Conservation (phyloP, 2,329 filamentous ascomycete species). For the Coniochaeta sp. region DNA sequence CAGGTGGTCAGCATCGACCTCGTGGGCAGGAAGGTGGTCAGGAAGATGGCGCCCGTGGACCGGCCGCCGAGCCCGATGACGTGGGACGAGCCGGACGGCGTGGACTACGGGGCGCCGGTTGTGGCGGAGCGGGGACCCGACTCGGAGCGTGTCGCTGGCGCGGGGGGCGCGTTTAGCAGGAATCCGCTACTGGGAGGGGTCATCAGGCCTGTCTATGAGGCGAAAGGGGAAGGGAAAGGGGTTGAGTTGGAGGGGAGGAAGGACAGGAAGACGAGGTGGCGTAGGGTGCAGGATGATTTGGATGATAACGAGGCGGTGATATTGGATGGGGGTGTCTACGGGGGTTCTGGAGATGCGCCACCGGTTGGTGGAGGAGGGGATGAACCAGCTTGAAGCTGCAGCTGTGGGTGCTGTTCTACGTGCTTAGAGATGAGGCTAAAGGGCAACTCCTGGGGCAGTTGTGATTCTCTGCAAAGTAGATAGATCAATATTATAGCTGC, state of each 20-base stretch:
- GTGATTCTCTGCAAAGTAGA: no score
- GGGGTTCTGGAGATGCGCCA: conserved; percentile 19
- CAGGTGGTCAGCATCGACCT: conserved; percentile 83
- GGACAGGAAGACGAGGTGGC: conserved; percentile 40
- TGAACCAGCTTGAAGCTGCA: conserved; percentile 23
- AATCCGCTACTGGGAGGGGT: conserved; percentile 61
- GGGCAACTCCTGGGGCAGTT: no score
- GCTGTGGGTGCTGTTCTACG: not conserved
- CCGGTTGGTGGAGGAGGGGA: conserved; percentile 15
- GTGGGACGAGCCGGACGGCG: conserved; percentile 24
- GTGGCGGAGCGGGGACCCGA: conserved; percentile 15
- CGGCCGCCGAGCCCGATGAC: conserved; percentile 46
- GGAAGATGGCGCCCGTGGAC: conserved; percentile 59
- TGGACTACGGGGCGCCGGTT: conserved; percentile 15
- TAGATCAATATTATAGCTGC: no score
- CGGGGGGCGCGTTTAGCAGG: conserved; percentile 56
- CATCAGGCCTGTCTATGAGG: conserved; percentile 56
- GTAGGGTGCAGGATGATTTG: conserved; percentile 53
- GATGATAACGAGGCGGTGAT: conserved; percentile 53
- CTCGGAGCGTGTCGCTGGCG: conserved; percentile 22
- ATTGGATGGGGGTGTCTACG: conserved; percentile 47
- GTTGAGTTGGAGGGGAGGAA: conserved; percentile 32
- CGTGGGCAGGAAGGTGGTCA: conserved; percentile 68
- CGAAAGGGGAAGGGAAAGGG: conserved; percentile 49
- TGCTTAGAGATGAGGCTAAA: not conserved